phyloP scores from a whole-genome alignment of 192 early-diverging fungal genomes.

The Geranomyces variabilis region DNA sequence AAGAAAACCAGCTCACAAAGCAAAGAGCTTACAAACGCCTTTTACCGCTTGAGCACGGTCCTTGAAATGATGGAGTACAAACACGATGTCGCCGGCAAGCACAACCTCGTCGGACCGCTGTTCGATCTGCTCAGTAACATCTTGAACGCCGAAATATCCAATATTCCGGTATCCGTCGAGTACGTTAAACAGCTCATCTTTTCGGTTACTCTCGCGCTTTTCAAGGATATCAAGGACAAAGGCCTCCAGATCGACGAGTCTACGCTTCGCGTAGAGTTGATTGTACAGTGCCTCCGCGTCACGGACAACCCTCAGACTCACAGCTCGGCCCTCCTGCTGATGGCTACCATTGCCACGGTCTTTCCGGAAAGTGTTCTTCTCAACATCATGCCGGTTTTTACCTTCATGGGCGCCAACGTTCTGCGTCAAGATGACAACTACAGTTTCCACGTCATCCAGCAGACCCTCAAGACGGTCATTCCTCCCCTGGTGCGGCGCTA shows the following conservation, averaged over 20 bases:
- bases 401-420: conserved; percentile 95
- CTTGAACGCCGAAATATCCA: conserved; percentile 40
- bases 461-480: conserved; percentile 78
- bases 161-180: conserved; percentile 53
- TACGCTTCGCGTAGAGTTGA: conserved; percentile 77
- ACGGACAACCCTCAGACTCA: conserved; percentile 95
- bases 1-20: conserved; percentile 26
- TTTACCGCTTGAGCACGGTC: conserved; percentile 43
- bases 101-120: conserved; percentile 65
- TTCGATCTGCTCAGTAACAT: conserved; percentile 73
- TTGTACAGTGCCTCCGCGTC: conserved; percentile 85
- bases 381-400: conserved; percentile 96
- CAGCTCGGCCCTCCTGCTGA: conserved; percentile 82
- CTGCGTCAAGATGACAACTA: conserved; percentile 96
- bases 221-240: conserved; percentile 39
- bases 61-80: conserved; percentile 80
- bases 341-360: conserved; percentile 81
- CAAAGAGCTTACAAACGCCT: conserved; percentile 7
- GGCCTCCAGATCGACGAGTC: conserved; percentile 57
- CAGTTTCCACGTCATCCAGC: conserved; percentile 92
- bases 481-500: conserved; percentile 73
- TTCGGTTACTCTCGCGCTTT: conserved; percentile 49
- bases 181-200: conserved; percentile 89
- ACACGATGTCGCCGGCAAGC: conserved; percentile 46
- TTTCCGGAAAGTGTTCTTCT: conserved; percentile 84